Evolutionary conservation across 495 filamentous ascomycete species (phyloP), one percentile per base, ranked within the genome.

Genomic region (Saxispiralis lemnorum): DNA sequence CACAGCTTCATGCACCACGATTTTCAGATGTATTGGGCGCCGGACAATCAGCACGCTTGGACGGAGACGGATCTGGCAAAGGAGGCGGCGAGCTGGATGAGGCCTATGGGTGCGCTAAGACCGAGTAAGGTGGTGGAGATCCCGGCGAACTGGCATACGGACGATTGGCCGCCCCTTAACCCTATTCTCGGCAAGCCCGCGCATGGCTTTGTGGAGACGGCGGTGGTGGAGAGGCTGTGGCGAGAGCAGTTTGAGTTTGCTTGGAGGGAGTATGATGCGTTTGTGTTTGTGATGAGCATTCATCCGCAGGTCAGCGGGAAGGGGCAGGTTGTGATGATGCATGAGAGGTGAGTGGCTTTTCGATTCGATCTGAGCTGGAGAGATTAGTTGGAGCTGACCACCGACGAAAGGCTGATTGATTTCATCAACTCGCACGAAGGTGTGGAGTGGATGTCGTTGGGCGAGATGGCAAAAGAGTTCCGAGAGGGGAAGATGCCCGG

Each of bases 371-470:
- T n/a, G n/a, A n/a, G n/a, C n/a, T n/a, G n/a, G n/a, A n/a, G n/a
- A n/a, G n/a, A n/a, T n/a, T n/a, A n/a, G n/a, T n/a, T n/a, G n/a
- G n/a, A n/a, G 35, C 15, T 10, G 35, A 38, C 7, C 19, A 3
- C 16, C 4, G 16, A 38, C n/a, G 14, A 5, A 31, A 71, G 67
- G 36, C 66, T 81, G 43, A 82, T 84, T 46, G 77, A 82, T 47
- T 68, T 79, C 46, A 78, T 83, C 51, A 81, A 81, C 44, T 69
- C 69, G 39, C 78, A 82, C 43, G 77, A 81, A 49, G 78, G 79
- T 2, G 73, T 83, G 1, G 75, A 83, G 52, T 83, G 76, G 76
- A 69, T 80, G 51, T 81, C 76, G 6, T 75, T 83, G 55, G 77
- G 73, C 44, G 66, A 78, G 52, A 79, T 81, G 61, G 70, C 66